phyloP scores from a whole-genome alignment of 2,329 filamentous ascomycete species.

The Plectosphaerella sp. region DNA sequence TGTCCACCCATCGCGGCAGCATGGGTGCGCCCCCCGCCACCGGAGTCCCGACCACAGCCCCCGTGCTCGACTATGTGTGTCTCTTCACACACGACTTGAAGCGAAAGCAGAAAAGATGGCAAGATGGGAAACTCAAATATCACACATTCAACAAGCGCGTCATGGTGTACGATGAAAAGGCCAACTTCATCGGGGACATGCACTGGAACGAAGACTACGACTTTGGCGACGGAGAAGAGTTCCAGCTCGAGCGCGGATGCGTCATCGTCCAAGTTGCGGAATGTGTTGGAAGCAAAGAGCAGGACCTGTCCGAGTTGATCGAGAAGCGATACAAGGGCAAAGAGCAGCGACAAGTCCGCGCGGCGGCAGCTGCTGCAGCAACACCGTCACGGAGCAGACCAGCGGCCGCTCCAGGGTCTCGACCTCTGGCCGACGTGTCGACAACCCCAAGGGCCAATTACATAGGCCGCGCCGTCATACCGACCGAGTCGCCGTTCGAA shows the following conservation, averaged over 20 bases:
- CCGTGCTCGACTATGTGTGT: slow-evolving; percentile 77
- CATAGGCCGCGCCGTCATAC: slow-evolving; percentile 53
- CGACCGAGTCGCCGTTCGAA: slow-evolving; percentile 62
- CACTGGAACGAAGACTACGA: slow-evolving; percentile 69
- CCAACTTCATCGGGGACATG: slow-evolving; percentile 78
- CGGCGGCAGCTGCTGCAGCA: slow-evolving; percentile 15
- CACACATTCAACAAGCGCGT: slow-evolving; percentile 88
- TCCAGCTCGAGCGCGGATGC: slow-evolving; percentile 70
- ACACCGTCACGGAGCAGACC: slow-evolving; percentile 12
- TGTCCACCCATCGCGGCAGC: not conserved
- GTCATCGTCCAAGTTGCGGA: slow-evolving; percentile 80
- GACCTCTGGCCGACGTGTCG: not conserved
- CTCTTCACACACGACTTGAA: slow-evolving; percentile 83
- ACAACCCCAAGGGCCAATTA: not conserved
- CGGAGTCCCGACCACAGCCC: slow-evolving; percentile 56
- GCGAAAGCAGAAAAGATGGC: slow-evolving; percentile 88
- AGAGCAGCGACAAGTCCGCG: slow-evolving; percentile 37
- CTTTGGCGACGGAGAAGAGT: slow-evolving; percentile 77
- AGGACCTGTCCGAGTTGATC: slow-evolving; percentile 72
- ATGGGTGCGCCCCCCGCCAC: not conserved
- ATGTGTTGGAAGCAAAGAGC: slow-evolving; percentile 64
- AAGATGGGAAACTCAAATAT: slow-evolving; percentile 83
- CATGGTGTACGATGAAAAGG: slow-evolving; percentile 82
- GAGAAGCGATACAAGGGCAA: slow-evolving; percentile 62
- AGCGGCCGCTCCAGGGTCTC: slow-evolving; percentile 13